These are phyloP conservation scores for Aspergillus novofumigatus DNA, from an alignment of 2,329 filamentous ascomycete species.

Conservation along the genomic window DNA sequence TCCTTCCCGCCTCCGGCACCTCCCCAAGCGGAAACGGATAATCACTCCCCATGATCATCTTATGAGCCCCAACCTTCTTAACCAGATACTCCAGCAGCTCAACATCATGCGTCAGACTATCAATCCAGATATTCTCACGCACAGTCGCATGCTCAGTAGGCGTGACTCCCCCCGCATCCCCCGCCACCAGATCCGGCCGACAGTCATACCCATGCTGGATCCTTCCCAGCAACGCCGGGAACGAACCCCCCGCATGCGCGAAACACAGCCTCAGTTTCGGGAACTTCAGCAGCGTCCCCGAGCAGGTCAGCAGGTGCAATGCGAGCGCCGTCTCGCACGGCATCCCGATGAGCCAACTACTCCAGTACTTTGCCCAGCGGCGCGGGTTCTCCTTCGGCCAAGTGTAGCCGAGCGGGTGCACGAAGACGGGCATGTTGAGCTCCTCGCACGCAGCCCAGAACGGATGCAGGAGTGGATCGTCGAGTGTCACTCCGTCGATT, in stretches of 20 bases:
- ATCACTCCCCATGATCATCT: constrained; percentile 19
- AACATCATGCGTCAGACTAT: constrained; percentile 15
- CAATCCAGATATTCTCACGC: constrained; percentile 10
- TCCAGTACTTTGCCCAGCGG: constrained; percentile 18
- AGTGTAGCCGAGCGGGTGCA: constrained; percentile 18
- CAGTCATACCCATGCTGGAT: constrained; percentile 17
- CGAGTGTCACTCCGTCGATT: constrained; percentile 8
- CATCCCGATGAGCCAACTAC: constrained; percentile 17
- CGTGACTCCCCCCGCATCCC: constrained; percentile 5
- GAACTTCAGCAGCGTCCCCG: constrained; percentile 12
- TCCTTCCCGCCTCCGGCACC: constrained; percentile 15
- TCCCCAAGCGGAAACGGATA: constrained; percentile 20
- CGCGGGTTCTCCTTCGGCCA: constrained; percentile 14
- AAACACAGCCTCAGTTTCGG: constrained; percentile 14
- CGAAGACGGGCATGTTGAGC: constrained; percentile 14
- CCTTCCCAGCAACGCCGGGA: constrained; percentile 12
- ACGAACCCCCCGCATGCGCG: constrained; percentile 15
- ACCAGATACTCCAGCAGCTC: constrained; percentile 16
- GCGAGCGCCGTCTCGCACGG: constrained; percentile 16
- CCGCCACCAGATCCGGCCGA: constrained; percentile 9
- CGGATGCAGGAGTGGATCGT: constrained; percentile 8
- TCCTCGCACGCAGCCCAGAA: constrained; percentile 18
- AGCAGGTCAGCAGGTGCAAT: constrained; percentile 12
- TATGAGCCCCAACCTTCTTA: constrained; percentile 15
- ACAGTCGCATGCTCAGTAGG: constrained; percentile 8